A percentile compares a stretch with the other conserved stretches of the same genome.
phyloP scores from a whole-genome alignment of 2,329 filamentous ascomycete genomes.

The Penicillium vulpinum region DNA sequence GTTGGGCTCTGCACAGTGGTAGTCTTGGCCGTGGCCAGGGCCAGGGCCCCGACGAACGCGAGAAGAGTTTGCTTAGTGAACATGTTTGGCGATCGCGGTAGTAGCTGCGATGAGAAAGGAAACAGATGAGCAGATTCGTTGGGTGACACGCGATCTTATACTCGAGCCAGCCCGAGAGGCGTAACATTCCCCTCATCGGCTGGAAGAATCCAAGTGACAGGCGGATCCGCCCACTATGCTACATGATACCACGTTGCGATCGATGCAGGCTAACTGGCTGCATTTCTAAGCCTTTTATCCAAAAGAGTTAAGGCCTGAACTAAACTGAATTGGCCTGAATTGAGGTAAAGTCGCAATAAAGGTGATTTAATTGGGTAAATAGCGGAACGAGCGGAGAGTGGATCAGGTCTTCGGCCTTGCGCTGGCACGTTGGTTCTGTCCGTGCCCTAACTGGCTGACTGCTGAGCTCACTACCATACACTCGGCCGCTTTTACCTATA shows the following conservation, averaged over 20 bases:
- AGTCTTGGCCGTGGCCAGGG: constrained; percentile 29
- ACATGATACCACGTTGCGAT: constrained; percentile 17
- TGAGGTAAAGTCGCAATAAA: not conserved
- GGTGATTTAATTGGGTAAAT: not conserved
- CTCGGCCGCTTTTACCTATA: not conserved
- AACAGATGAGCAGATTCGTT: constrained; percentile 9
- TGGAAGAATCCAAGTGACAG: not conserved
- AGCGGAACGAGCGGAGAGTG: not conserved
- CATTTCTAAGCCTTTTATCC: not conserved
- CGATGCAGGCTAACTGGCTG: constrained; percentile 16
- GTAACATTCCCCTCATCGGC: not conserved
- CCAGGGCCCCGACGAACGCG: constrained; percentile 24
- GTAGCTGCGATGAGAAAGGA: not conserved
- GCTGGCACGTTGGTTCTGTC: constrained; percentile 2
- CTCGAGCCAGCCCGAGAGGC: not conserved
- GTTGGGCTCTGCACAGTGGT: constrained; percentile 28
- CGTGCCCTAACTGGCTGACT: not conserved
- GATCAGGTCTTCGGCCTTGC: not conserved
- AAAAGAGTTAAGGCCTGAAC: not conserved
- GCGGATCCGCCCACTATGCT: too few species aligned
- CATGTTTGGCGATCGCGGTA: constrained; percentile 13
- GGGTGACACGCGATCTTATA: constrained; percentile 22
- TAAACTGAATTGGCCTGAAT: not conserved
- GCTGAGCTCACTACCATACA: not conserved
- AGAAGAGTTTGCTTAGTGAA: constrained; percentile 57